Evolutionary conservation across 257 asterid genomes (phyloP), one percentile per base, ranked within the genome.

Genomic region (Gentiana macrophylla): DNA sequence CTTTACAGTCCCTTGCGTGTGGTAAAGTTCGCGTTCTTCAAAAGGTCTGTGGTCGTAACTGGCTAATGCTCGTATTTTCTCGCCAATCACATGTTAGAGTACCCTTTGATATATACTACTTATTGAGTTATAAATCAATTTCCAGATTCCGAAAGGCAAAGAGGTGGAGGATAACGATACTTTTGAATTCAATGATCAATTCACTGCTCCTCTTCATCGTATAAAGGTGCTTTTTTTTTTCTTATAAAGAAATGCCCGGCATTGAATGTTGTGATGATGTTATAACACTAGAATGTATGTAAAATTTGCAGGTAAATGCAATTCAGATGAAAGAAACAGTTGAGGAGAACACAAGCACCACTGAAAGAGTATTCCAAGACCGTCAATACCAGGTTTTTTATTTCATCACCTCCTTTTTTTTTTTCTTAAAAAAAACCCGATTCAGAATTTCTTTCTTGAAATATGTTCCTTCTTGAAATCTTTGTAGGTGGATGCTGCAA

Each of bases 261-360:
- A 24, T 24, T 24, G 24, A 24, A 24, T 41, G 10, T 41, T 41
- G 2, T 5, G 9, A 41, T 3, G 5, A 38, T 38, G 45, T 8
- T 41, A 7, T 41, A 2, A 7, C 9, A 10, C 46, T 41, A 41
- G 9, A 41, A 41, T 41, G 10, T 41, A 51, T 56, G 51, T 15
- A 13, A 41, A 36, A 51, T 55, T 58, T 66, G 67, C 83, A 89
- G 97, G 94, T 89, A 69, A 89, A 89, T 75, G 95, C 97, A 46
- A 89, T 89, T 57, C 95, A 91, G 74, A 80, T 87, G 95, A 88
- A 91, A 76, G 98, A 91, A 80, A 91, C 98, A 50, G 89, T 84
- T 3, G 98, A 91, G 79, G 98, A 87, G 81, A 83, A 91, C 61
- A 76, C 89, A 8, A 91, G 91, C 85, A 85, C 98, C 15, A 89